Conservation (phyloP, 345 rosid genomes). For the Lepidium aucheri region DNA sequence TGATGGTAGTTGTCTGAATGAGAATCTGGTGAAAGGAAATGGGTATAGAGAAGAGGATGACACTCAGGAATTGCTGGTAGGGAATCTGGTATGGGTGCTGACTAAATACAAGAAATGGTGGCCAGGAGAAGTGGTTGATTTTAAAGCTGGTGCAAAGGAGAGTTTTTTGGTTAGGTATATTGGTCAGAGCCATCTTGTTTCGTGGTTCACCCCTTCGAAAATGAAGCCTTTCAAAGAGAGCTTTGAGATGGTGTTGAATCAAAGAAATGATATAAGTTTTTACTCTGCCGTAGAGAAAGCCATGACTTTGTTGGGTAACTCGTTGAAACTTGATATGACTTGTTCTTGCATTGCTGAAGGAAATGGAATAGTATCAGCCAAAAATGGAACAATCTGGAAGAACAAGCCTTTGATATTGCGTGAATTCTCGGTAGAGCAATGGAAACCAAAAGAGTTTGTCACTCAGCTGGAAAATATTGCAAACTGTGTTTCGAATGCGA, state of each 20-base stretch:
- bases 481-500: conserved; percentile 24
- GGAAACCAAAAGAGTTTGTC: conserved; percentile 52
- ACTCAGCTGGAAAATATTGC: conserved; percentile 49
- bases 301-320: conserved; percentile 48
- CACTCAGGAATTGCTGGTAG: conserved; percentile 33
- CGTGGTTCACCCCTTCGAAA: conserved; percentile 48
- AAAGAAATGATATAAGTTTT: conserved; percentile 41
- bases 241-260: conserved; percentile 39
- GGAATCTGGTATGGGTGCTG: conserved; percentile 78
- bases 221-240: conserved; percentile 56
- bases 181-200: conserved; percentile 40
- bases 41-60: conserved; percentile 17
- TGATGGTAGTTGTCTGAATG: conserved; percentile 7
- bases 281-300: conserved; percentile 59
- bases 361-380: background rate
- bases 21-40: conserved; percentile 8
- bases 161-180: conserved; percentile 44
- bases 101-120: conserved; percentile 65
- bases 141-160: conserved; percentile 22
- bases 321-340: conserved; percentile 46
- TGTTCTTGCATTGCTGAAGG: conserved; percentile 41
- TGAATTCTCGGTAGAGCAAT: conserved; percentile 30
- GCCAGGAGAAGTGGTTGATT: conserved; percentile 68
- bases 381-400: conserved; percentile 20
- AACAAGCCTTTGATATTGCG: conserved; percentile 19